A percentile compares a stretch with the other conserved stretches of the same genome.
Conservation (phyloP, 2,329 filamentous ascomycete species). For the Coniochaeta sp. region DNA sequence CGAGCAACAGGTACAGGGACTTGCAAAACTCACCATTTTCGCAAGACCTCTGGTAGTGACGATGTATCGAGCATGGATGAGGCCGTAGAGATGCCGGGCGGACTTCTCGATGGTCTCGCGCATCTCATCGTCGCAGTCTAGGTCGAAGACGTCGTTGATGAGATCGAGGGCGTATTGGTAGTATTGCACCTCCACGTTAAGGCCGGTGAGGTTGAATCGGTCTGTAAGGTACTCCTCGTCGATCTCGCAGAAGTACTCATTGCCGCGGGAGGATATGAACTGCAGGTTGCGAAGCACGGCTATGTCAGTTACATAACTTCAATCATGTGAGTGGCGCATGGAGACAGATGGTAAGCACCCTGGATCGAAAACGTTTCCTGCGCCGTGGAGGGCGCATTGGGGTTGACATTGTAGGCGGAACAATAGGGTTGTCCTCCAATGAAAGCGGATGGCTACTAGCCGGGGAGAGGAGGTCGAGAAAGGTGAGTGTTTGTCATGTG, state of each 20-base stretch:
- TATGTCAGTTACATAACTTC: neutral
- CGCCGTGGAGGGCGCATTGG: constrained; percentile 3
- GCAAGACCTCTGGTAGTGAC: constrained; percentile 88
- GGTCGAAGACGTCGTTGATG: constrained; percentile 95
- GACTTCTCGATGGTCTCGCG: constrained; percentile 97
- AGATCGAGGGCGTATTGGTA: constrained; percentile 98
- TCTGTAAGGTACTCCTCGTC: constrained; percentile 98
- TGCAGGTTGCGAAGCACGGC: constrained; percentile 26
- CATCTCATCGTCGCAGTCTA: constrained; percentile 98
- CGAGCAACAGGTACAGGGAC: neutral
- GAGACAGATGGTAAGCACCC: neutral
- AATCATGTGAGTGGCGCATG: neutral
- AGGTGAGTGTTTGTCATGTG: neutral
- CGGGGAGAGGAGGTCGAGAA: neutral
- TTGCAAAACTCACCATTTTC: constrained; percentile 73
- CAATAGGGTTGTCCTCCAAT: neutral
- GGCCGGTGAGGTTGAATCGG: constrained; percentile 92
- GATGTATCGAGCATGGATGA: constrained; percentile 94
- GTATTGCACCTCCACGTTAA: constrained; percentile 96
- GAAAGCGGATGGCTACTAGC: neutral
- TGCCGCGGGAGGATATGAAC: constrained; percentile 97
- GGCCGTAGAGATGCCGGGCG: constrained; percentile 86
- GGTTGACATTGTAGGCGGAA: neutral
- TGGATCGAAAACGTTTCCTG: neutral
- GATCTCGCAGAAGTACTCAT: constrained; percentile 99